phyloP scores from a whole-genome alignment of 2,329 filamentous ascomycete species.

The Lecanoromycetidae sp. region DNA sequence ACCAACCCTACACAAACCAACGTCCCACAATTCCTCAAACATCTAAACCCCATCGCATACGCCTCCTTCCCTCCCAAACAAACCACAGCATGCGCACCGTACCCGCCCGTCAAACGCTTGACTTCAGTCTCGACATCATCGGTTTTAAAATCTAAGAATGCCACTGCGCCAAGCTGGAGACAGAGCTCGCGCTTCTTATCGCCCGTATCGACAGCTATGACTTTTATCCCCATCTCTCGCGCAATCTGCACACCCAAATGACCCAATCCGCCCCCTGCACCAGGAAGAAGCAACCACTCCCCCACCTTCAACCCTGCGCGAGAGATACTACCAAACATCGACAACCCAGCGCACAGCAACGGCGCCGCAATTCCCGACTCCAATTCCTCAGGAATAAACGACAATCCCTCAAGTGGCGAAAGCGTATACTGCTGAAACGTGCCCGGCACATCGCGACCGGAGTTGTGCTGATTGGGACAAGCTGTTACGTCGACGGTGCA shows the following conservation, averaged over 20 bases:
- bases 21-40: constrained; percentile 20
- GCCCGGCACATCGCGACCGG: constrained; percentile 32
- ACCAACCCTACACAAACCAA: constrained; percentile 26
- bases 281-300: constrained; percentile 44
- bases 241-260: constrained; percentile 46
- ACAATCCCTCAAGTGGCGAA: constrained; percentile 43
- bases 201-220: constrained; percentile 45
- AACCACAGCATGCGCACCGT: constrained; percentile 42
- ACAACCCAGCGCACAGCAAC: constrained; percentile 48
- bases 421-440: constrained; percentile 50
- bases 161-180: constrained; percentile 41
- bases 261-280: constrained; percentile 44
- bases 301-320: constrained; percentile 40
- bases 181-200: constrained; percentile 35
- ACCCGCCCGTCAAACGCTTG: constrained; percentile 34
- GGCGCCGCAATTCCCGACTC: constrained; percentile 45
- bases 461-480: constrained; percentile 35
- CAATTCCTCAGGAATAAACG: constrained; percentile 44
- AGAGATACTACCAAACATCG: constrained; percentile 45
- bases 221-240: constrained; percentile 43
- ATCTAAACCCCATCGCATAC: constrained; percentile 22
- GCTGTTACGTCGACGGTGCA: constrained; percentile 42
- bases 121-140: constrained; percentile 29
- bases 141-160: constrained; percentile 44
- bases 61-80: constrained; percentile 32